phyloP scores from a whole-genome alignment of 306 rosid species.

The Arachis stenosperma region DNA sequence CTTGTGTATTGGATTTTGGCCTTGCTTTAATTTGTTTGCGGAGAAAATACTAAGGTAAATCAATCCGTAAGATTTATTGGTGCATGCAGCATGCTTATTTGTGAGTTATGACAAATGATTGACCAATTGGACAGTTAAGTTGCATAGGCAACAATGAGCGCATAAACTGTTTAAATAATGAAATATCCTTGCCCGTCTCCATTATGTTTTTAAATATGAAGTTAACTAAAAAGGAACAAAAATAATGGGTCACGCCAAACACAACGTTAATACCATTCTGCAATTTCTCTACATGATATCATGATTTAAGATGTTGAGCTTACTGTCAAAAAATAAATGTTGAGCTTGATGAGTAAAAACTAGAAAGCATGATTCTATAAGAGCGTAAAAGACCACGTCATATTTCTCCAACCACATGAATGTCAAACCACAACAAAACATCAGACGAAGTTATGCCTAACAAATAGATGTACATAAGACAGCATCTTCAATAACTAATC shows the following conservation, averaged over 20 bases:
- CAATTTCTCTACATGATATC: too few relatives aligned
- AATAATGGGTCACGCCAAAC: too few relatives aligned
- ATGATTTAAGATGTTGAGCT: neutral
- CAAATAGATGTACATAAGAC: conserved; percentile 17
- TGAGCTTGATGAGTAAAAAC: neutral
- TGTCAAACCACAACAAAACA: conserved; percentile 6
- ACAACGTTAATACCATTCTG: too few relatives aligned
- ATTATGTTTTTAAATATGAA: too few relatives aligned
- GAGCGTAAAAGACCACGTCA: neutral
- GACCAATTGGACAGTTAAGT: neutral
- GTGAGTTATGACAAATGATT: neutral
- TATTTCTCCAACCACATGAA: neutral
- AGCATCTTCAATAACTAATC: neutral
- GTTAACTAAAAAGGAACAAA: too few relatives aligned
- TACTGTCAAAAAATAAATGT: neutral
- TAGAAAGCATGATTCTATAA: neutral
- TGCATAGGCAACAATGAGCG: neutral
- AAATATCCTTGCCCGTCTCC: too few relatives aligned
- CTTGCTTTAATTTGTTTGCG: neutral
- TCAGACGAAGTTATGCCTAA: conserved; percentile 7
- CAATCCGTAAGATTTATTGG: neutral
- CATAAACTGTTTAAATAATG: too few relatives aligned
- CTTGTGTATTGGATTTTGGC: neutral
- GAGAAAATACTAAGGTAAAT: neutral
- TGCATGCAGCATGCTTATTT: neutral